Percentiles rank a stretch among this genome's conserved stretches.
These are phyloP conservation scores for Hyaloscypha variabilis DNA, from an alignment of 495 filamentous ascomycete species.

Conservation along the genomic window DNA sequence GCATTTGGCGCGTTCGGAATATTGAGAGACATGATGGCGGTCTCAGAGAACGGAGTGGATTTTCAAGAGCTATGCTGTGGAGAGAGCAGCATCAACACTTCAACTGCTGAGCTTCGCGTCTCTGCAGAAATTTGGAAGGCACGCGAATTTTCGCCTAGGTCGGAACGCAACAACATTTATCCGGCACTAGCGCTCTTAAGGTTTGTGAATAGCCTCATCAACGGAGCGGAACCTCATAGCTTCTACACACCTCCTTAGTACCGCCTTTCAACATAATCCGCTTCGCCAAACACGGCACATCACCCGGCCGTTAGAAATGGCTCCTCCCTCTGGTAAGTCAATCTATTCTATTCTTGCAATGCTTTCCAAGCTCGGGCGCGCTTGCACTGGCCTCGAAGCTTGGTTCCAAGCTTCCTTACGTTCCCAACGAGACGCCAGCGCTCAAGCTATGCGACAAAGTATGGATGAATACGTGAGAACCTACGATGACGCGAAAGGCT, in stretches of 20 bases:
- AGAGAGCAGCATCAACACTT: no score
- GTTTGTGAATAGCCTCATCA: constrained; percentile 1
- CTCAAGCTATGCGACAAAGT: no score
- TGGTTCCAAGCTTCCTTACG: no score
- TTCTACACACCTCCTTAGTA: background rate
- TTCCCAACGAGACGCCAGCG: no score
- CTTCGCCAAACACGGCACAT: background rate
- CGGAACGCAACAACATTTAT: background rate
- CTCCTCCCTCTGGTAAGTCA: constrained; percentile 28
- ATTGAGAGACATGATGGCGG: constrained; percentile 82
- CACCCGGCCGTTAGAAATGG: background rate
- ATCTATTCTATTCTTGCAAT: no score
- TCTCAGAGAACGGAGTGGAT: constrained; percentile 17
- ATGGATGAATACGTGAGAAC: background rate
- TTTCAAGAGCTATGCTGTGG: background rate
- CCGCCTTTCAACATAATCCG: background rate
- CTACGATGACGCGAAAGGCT: background rate
- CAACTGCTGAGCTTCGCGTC: no score
- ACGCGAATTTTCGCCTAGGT: background rate
- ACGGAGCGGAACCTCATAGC: background rate
- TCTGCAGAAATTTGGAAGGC: background rate
- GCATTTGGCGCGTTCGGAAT: constrained; percentile 91
- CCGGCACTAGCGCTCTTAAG: background rate
- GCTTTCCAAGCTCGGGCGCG: no score
- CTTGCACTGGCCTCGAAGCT: no score